Conservation (phyloP, 2,329 filamentous ascomycete species). For the Purpureocillium takamizusanense region DNA sequence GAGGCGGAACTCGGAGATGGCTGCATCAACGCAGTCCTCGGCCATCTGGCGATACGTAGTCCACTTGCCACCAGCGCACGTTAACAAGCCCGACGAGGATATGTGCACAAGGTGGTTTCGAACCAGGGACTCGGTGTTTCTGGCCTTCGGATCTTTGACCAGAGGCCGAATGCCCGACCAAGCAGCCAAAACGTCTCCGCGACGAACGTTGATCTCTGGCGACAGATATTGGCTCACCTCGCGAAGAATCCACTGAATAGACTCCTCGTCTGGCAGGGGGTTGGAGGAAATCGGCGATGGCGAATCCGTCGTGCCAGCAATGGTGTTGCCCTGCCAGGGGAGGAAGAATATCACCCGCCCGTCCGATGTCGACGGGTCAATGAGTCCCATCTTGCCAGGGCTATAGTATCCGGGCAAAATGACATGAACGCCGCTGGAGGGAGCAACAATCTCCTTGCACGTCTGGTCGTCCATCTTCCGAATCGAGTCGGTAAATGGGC, state of each 20-base stretch:
- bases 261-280: constrained; percentile 70
- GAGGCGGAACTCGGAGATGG: constrained; percentile 60
- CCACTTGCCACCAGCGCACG: constrained; percentile 86
- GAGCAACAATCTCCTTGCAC: constrained; percentile 71
- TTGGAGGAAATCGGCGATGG: constrained; percentile 63
- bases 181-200: constrained; percentile 79
- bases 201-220: constrained; percentile 75
- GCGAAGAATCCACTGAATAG: constrained; percentile 80
- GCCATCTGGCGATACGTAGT: constrained; percentile 92
- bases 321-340: constrained; percentile 88
- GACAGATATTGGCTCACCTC: constrained; percentile 77
- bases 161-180: constrained; percentile 85
- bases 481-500: constrained; percentile 78
- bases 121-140: constrained; percentile 79
- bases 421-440: constrained; percentile 77
- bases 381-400: constrained; percentile 76
- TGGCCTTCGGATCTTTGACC: constrained; percentile 77
- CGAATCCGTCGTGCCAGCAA: constrained; percentile 80
- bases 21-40: constrained; percentile 78
- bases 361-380: constrained; percentile 80
- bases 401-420: constrained; percentile 83
- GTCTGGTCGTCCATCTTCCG: constrained; percentile 72
- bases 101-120: constrained; percentile 78
- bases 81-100: constrained; percentile 71
- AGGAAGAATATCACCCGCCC: constrained; percentile 89